Conservation (phyloP, 164 flowering plant genomes). For the Hamamelis virginiana region DNA sequence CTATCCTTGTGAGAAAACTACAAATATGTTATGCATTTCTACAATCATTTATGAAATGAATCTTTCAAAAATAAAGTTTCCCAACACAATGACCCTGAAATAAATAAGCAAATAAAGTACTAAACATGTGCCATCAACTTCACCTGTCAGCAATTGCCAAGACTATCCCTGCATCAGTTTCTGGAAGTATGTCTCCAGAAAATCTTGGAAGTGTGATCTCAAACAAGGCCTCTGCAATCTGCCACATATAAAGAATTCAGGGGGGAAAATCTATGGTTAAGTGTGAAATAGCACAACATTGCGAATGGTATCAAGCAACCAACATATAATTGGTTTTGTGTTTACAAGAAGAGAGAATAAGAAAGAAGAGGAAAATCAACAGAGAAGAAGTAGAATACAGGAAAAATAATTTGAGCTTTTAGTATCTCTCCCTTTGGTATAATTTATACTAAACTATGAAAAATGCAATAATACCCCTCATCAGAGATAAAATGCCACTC, state of each 20-base stretch:
- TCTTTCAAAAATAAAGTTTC: too few relatives aligned
- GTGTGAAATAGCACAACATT: background rate
- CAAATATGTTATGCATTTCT: background rate
- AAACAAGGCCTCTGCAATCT: conserved; percentile 88
- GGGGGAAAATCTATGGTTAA: background rate
- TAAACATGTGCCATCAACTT: conserved; percentile 5
- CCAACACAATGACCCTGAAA: background rate
- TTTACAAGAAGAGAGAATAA: background rate
- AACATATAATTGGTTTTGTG: background rate
- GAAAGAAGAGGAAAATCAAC: too few relatives aligned
- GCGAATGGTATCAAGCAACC: background rate
- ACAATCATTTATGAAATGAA: background rate
- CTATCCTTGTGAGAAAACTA: background rate
- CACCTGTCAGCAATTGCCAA: conserved; percentile 93
- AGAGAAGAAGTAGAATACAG: too few relatives aligned
- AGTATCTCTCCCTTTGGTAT: too few relatives aligned
- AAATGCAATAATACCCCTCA: too few relatives aligned
- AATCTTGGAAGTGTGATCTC: conserved; percentile 89
- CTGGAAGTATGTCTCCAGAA: conserved; percentile 88
- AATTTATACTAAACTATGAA: too few relatives aligned
- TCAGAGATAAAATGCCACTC: too few relatives aligned
- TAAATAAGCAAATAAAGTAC: background rate
- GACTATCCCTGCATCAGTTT: conserved; percentile 76
- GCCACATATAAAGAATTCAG: conserved; percentile 13
- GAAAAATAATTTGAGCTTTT: too few relatives aligned